These are phyloP conservation scores for Stereum hirsutum DNA, from an alignment of 1,284 basidiomycete genomes.

Conservation along the genomic window DNA sequence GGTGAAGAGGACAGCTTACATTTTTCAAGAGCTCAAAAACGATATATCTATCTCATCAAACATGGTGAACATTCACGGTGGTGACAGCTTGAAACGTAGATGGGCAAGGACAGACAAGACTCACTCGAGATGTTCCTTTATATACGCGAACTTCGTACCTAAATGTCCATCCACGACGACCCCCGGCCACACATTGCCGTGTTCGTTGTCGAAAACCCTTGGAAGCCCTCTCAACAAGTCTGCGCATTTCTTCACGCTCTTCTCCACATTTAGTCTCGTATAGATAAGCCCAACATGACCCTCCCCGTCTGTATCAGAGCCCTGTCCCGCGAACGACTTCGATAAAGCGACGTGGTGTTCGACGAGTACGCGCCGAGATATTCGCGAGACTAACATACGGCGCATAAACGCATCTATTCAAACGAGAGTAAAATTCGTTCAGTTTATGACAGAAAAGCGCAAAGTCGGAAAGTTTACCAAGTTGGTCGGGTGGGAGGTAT, in stretches of 20 bases:
- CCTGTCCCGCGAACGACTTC: conserved; percentile 35
- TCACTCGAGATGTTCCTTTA: conserved; percentile 82
- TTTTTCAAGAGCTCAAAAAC: conserved; percentile 87
- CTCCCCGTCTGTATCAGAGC: conserved; percentile 23
- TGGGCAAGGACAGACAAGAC: conserved; percentile 15
- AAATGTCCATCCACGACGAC: conserved; percentile 71
- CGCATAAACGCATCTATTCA: conserved; percentile 90
- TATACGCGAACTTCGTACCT: conserved; percentile 74
- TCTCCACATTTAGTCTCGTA: conserved; percentile 63
- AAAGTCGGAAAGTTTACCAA: no score
- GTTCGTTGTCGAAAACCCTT: conserved; percentile 25
- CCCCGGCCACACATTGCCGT: conserved; percentile 41
- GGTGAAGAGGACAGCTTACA: conserved; percentile 27
- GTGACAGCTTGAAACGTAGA: neutral
- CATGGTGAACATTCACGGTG: neutral
- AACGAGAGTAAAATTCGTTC: no score
- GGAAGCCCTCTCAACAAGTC: conserved; percentile 46
- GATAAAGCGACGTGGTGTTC: conserved; percentile 87
- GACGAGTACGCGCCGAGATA: conserved; percentile 81
- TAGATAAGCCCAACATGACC: conserved; percentile 84
- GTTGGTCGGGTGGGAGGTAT: conserved; percentile 65
- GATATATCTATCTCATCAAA: conserved; percentile 62
- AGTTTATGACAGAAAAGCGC: no score
- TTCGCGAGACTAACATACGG: conserved; percentile 85
- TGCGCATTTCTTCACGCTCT: conserved; percentile 63